Base-by-base conservation (phyloP, 2,329 filamentous ascomycete species). In the Magnaporthiopsis incrustans region DNA sequence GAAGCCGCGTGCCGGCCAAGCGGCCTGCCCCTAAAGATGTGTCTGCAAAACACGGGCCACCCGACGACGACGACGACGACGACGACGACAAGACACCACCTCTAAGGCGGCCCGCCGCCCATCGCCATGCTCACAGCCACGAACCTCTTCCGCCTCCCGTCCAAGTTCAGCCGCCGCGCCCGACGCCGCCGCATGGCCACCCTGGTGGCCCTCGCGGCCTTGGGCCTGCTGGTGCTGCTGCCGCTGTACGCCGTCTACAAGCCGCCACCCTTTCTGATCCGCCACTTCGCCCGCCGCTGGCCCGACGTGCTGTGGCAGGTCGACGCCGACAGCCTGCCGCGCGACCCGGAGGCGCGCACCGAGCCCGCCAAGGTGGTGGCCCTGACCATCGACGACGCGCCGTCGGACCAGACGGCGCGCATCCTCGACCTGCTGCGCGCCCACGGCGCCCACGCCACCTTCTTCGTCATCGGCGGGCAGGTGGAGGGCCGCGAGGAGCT, bases 391-490 rank as follows among this genome's bases (percentile, higher is more conserved):
- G 92, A 97, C 77, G 92, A 97, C 76, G 89, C 87, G 33, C 92
- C 92, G 0, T 93, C 89, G 1, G 76, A 82, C 58, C 82, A 90
- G 73, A 96, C 92, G 2, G 71, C 76, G 59, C 84, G 87, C 64
- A 92, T 97, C 65, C 77, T 92, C 64, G 77, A 85, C 58, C 77
- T 91, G 0, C 80, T 97, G n/a, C 78, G 80, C 63, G 79, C 79
- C 30, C 82, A 91, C 71, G 81, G 83, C 64, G 91, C 89, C 18
- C 85, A 81, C 26, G 92, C 92, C 0, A 97, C 92, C 0, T 95
- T 96, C 74, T 97, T 97, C 75, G 82, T 96, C 38, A 96, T 97
- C 69, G 92, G 92, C 11, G 83, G 82, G 3, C 92, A 97, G 77
- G 86, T 91, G 12, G 69, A 78, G 0, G 84, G 82, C 1, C 70